Evolutionary conservation across 306 rosid species (phyloP).

Genomic region (Castanea crenata): DNA sequence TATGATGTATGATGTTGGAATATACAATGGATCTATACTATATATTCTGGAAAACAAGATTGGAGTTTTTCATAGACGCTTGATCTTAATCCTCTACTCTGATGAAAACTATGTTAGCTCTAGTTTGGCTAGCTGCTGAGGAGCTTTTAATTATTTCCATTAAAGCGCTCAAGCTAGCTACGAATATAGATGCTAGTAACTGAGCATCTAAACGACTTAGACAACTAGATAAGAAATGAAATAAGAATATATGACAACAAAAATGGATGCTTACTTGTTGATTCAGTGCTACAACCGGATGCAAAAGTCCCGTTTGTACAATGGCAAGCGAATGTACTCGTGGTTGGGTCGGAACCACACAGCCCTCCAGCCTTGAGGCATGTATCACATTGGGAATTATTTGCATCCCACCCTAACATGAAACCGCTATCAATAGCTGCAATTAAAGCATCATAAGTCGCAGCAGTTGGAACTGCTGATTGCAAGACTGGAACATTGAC

Average conservation of each 20-base stretch:
- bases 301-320: slow-evolving; percentile 39
- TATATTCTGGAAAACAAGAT: not conserved
- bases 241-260: not conserved
- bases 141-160: not conserved
- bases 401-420: slow-evolving; percentile 43
- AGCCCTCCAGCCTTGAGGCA: slow-evolving; percentile 43
- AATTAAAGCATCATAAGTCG: slow-evolving; percentile 14
- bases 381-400: slow-evolving; percentile 31
- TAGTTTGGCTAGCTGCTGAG: not conserved
- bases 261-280: slow-evolving; percentile 20
- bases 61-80: not conserved
- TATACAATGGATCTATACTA: not conserved
- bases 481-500: slow-evolving; percentile 30
- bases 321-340: slow-evolving; percentile 46
- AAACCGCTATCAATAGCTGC: slow-evolving; percentile 43
- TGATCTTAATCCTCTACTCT: not conserved
- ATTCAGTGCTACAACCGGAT: slow-evolving; percentile 14
- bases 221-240: not conserved
- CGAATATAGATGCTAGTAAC: not conserved
- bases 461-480: slow-evolving; percentile 6
- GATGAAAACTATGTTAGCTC: not conserved
- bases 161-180: not conserved
- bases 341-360: slow-evolving; percentile 38
- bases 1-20: no score
- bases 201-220: not conserved